Evolutionary conservation across 352 stramenopile species (phyloP).

Genomic region (Pythium guiyangense): DNA sequence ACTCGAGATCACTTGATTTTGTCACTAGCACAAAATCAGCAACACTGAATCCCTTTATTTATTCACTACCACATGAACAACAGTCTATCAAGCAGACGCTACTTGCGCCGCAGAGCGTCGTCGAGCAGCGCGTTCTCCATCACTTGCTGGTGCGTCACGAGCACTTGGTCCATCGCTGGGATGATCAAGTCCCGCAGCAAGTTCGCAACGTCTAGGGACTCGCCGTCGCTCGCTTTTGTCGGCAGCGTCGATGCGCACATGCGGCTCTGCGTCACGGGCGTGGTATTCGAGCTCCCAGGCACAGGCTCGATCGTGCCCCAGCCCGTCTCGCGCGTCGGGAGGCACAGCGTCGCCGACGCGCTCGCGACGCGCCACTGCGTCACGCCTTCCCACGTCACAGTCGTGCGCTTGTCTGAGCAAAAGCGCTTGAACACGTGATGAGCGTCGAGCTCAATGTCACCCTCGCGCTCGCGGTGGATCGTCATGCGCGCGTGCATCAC

Average conservation of each 20-base stretch:
- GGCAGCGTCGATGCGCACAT: constrained; percentile 5
- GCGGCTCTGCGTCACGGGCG: constrained; percentile 2
- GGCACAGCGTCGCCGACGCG: neutral
- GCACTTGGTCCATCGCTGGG: constrained; percentile 7
- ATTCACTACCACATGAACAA: neutral
- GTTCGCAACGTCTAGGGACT: neutral
- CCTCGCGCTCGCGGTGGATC: constrained; percentile 5
- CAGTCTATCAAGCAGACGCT: neutral
- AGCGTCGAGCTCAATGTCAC: constrained; percentile 4
- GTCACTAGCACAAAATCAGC: too few species aligned
- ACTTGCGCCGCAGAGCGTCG: constrained; percentile 4
- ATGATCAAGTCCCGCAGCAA: constrained; percentile 11
- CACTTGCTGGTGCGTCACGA: constrained; percentile 4
- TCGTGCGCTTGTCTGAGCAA: neutral
- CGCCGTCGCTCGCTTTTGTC: neutral
- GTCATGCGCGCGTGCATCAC: constrained; percentile 5
- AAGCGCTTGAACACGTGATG: constrained; percentile 11
- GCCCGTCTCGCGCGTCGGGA: constrained; percentile 11
- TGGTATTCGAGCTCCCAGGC: neutral
- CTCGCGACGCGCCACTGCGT: constrained; percentile 8
- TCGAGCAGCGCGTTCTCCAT: constrained; percentile 13
- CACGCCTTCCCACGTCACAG: constrained; percentile 9
- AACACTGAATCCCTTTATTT: neutral
- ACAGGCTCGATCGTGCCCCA: constrained; percentile 5
- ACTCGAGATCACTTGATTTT: too few species aligned